These are phyloP conservation scores for Eutrema yunnanense DNA, from an alignment of 345 rosid species.

Conservation along the genomic window DNA sequence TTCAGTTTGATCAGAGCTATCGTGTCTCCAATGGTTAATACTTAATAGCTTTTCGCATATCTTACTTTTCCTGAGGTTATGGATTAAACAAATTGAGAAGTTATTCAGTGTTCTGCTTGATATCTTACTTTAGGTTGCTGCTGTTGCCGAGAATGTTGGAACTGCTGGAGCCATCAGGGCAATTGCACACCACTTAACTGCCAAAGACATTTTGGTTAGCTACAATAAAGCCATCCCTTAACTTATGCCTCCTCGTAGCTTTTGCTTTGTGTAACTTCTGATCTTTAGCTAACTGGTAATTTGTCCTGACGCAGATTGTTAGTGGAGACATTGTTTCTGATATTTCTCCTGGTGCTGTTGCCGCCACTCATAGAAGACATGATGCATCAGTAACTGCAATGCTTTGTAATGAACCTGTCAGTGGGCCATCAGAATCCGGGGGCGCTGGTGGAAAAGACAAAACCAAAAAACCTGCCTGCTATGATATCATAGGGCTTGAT, in stretches of 20 bases:
- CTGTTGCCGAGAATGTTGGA: conserved; percentile 88
- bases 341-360: conserved; percentile 88
- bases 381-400: conserved; percentile 81
- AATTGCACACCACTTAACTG: conserved; percentile 77
- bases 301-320: conserved; percentile 54
- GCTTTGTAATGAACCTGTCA: conserved; percentile 83
- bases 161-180: conserved; percentile 95
- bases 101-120: neutral
- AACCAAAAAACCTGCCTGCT: conserved; percentile 73
- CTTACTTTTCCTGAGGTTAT: neutral
- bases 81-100: neutral
- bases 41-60: neutral
- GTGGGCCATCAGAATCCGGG: conserved; percentile 74
- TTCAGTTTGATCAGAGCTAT: neutral
- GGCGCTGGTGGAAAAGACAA: conserved; percentile 78
- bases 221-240: conserved; percentile 7
- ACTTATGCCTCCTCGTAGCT: neutral
- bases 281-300: neutral
- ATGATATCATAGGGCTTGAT: conserved; percentile 79
- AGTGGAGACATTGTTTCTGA: conserved; percentile 99
- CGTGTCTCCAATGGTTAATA: neutral
- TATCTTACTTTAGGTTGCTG: conserved; percentile 57
- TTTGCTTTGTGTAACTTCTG: neutral
- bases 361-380: conserved; percentile 89
- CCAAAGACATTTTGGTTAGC: conserved; percentile 86